Evolutionary conservation across 164 flowering plant genomes (phyloP).

Genomic region (Saururus chinensis): DNA sequence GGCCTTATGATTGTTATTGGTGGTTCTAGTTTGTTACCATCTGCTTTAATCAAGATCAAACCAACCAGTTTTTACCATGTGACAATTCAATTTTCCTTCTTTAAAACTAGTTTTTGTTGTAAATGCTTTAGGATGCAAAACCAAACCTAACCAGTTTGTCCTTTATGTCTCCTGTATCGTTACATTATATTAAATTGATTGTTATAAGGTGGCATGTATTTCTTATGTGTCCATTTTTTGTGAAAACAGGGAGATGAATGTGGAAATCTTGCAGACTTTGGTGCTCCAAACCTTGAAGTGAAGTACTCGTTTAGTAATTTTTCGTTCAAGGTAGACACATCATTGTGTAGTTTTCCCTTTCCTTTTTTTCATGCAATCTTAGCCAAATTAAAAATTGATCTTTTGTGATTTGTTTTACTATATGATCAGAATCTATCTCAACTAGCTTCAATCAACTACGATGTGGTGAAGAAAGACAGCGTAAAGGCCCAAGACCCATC

Average conservation of each 20-base stretch:
- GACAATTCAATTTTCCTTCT: neutral
- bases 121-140: too few species aligned
- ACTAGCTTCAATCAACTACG: slow-evolving; percentile 94
- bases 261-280: slow-evolving; percentile 69
- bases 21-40: neutral
- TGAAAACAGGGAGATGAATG: slow-evolving; percentile 75
- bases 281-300: slow-evolving; percentile 39
- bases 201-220: neutral
- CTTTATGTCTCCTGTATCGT: too few species aligned
- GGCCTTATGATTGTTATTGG: neutral
- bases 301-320: slow-evolving; percentile 92
- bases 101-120: neutral
- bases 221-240: slow-evolving; percentile 2
- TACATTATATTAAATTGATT: too few species aligned
- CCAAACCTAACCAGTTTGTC: too few species aligned
- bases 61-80: neutral
- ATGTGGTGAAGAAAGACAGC: slow-evolving; percentile 37
- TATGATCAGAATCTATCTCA: slow-evolving; percentile 83
- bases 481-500: neutral
- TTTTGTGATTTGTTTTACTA: slow-evolving; percentile 2
- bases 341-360: neutral
- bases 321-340: slow-evolving; percentile 77
- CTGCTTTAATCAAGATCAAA: neutral
- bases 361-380: neutral
- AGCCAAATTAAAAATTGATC: neutral